Evolutionary conservation across 1,284 basidiomycete species (phyloP), one percentile per base, ranked within the genome.

Genomic region (Cutaneotrichosporon cavernicola): DNA sequence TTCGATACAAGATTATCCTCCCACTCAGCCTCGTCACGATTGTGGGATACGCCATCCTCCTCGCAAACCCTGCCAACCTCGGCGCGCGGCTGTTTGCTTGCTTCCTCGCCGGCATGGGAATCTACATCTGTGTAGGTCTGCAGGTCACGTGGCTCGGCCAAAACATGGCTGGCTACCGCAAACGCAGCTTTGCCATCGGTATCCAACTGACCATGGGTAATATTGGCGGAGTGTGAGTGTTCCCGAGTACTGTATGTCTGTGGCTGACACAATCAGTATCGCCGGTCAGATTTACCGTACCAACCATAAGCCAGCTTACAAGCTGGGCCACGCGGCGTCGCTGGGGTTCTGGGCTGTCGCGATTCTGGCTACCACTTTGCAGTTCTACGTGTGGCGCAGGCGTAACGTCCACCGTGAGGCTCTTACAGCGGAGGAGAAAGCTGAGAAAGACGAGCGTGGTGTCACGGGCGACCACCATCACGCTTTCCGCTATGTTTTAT

Each of bases 151-250:
- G 71, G 67, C 68, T 67, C n/a, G 65, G 66, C 22, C 63, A 70
- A 57, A 71, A 71, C 63, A 62, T 65, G 18, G 68, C 68, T 1
- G 70, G 70, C 8, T 72, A 67, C 62, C 70, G 68, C 56, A 73
- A 73, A 58, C 67, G 72, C 36, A 66, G 69, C 7, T 69, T 67
- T 11, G 56, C 63, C 3, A 64, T 73, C 31, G 74, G 74, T 22
- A 46, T 68, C 49, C 73, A 73, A 61, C 72, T 74, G 64, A 65
- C 71, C 9, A 70, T 73, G 58, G 74, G 74, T 30, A 75, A 73
- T 67, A 65, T 62, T 38, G 66, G 66, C 34, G 66, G 66, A n/a
- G 58, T 67, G 21, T 53, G 18, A 31, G 51, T 53, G 14, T 13
- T 31, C 16, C 13, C 16, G 13, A 16, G 9, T 14, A n/a, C 16